Percentiles rank a stretch among this genome's conserved stretches.
These are phyloP conservation scores for Blastobotrys niveus DNA, from an alignment of 1,139 yeast genomes.

Conservation along the genomic window DNA sequence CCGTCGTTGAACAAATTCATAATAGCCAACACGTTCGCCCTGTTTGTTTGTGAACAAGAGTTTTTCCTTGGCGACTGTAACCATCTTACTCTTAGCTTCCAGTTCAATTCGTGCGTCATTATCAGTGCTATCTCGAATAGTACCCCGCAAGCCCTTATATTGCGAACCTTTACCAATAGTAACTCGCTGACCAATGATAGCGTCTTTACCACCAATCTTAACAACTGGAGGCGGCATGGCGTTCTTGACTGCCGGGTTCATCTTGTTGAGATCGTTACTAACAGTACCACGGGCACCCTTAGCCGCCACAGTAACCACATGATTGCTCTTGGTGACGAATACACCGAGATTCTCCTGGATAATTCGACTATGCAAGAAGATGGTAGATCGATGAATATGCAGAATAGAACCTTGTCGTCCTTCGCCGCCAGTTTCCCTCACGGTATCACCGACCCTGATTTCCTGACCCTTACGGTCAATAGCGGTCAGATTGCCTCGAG, in stretches of 20 bases:
- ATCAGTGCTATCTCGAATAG: constrained; percentile 89
- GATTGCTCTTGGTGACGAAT: constrained; percentile 69
- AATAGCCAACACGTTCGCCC: constrained; percentile 65
- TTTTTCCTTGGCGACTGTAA: constrained; percentile 75
- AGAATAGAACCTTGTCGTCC: constrained; percentile 82
- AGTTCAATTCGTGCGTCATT: constrained; percentile 86
- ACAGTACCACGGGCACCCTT: constrained; percentile 52
- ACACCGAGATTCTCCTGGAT: constrained; percentile 86
- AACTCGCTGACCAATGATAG: constrained; percentile 74
- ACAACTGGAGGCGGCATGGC: constrained; percentile 52
- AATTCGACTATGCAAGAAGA: constrained; percentile 76
- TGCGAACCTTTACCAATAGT: constrained; percentile 80
- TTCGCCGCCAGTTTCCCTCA: constrained; percentile 72
- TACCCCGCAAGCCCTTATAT: constrained; percentile 91
- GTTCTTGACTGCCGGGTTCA: constrained; percentile 71
- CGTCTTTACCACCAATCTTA: constrained; percentile 66
- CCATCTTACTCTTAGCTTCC: constrained; percentile 84
- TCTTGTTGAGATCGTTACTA: constrained; percentile 56
- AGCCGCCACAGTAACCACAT: constrained; percentile 77
- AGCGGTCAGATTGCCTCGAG: constrained; percentile 66
- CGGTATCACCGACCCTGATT: constrained; percentile 84
- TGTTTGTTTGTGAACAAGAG: constrained; percentile 67
- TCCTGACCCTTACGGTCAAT: constrained; percentile 85
- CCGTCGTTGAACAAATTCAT: constrained; percentile 51
- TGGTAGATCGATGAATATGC: constrained; percentile 73